Evolutionary conservation across 1,284 basidiomycete species (phyloP).

Genomic region (Pseudozyma thailandica): DNA sequence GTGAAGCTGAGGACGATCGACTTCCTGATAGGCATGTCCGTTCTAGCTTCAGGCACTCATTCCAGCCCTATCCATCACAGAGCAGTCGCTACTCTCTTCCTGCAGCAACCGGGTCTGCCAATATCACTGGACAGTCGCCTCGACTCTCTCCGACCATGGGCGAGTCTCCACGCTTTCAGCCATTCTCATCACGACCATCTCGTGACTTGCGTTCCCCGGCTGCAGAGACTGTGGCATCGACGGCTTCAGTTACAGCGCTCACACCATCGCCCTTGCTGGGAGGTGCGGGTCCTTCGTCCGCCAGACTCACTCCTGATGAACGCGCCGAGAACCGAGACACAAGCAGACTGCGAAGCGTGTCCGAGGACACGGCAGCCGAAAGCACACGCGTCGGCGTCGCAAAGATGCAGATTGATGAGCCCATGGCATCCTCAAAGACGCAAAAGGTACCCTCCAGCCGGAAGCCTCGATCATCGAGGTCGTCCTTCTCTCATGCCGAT

Average conservation of each 20-base stretch:
- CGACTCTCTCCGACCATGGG: conserved; percentile 28
- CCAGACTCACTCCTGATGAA: conserved; percentile 3
- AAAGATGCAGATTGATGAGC: conserved; percentile 41
- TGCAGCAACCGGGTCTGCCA: neutral
- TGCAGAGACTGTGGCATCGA: conserved; percentile 20
- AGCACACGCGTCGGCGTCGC: conserved; percentile 30
- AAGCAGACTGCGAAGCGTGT: conserved; percentile 8
- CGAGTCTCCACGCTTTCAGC: conserved; percentile 11
- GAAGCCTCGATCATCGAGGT: conserved; percentile 20
- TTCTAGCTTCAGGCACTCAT: conserved; percentile 15
- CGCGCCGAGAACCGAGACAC: conserved; percentile 1
- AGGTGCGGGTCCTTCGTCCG: neutral
- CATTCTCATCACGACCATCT: conserved; percentile 1
- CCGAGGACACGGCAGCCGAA: conserved; percentile 31
- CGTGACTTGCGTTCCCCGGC: conserved; percentile 16
- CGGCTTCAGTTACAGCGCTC: conserved; percentile 14
- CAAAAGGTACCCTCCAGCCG: neutral
- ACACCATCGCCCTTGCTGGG: conserved; percentile 28
- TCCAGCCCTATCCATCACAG: conserved; percentile 26
- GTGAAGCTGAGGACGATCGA: conserved; percentile 19
- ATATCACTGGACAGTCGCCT: conserved; percentile 11
- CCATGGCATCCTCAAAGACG: neutral
- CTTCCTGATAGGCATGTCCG: conserved; percentile 18
- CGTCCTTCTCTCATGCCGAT: conserved; percentile 27
- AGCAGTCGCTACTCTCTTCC: conserved; percentile 4